Base-by-base conservation (phyloP, 306 rosid genomes). In the Macrotyloma uniflorum region DNA sequence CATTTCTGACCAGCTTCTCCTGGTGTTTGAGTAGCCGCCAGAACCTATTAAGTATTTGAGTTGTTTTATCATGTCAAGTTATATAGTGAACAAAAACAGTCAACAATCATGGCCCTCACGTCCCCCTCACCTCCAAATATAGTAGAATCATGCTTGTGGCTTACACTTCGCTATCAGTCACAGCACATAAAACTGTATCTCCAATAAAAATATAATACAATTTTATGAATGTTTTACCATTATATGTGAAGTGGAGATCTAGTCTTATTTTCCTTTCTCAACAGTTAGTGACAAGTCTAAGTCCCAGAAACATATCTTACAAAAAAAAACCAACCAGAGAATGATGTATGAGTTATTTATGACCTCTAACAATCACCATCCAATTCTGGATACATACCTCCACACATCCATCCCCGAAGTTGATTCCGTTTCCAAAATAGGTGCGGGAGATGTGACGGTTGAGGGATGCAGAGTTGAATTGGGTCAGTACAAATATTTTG, bases 1-100 rank as follows among this genome's bases (percentile, higher is more conserved):
- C 99, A 95, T 33, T n/a, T 93, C 70, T 93, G 89, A 64, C 99
- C 99, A n/a, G 97, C 76, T 85, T 89, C 97, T 54, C 99, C 98
- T 0, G 88, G 88, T 4, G 99, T 93, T 84, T 95, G 97, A 67
- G 98, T 95, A 53, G 99, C 99, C 19, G 99, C 99, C 72, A 95
- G 84, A 75, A 93, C 96, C 99, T 93, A 85, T 79, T 75, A 16
- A 19, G 70, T 83, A 86, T 89, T 57, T 4, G 63, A 19, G 23
- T 67, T 57, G 35, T 43, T 38, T 36, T 72, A 40, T 61, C 28
- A 36, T 73, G 38, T 61, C 22, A 28, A 45, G 35, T 70, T 69
- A 63, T 69, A 63, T 71, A 18, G 63, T 22, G 54, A 76, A 49
- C 23, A 59, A 35, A 71, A 69, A 36, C 33, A 28, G 40, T 38